Base-by-base conservation (phyloP, 306 rosid species). In the Fragaria iinumae region DNA sequence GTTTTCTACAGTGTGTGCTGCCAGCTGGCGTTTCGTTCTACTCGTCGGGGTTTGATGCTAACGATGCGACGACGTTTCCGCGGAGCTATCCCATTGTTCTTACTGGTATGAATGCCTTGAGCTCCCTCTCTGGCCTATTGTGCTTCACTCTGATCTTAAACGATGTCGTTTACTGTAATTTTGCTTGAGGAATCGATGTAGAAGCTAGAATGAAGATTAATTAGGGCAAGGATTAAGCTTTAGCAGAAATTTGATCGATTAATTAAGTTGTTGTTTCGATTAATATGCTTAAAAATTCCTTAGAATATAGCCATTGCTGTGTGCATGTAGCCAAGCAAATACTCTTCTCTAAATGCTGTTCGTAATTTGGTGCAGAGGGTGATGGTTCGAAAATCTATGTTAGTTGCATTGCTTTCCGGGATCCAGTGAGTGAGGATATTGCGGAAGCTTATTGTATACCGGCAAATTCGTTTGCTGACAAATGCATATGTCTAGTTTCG, bases 331-430 rank as follows among this genome's bases (percentile, higher is more conserved):
- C 29, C 7, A 2, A 17, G 69, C 18, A 11, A 11, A 43, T 45
- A 21, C 45, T 67, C 20, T 23, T 10, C 0, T 36, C 25, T 57
- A 60, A 72, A 49, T 67, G 70, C 0, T 23, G 29, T 68, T 41
- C 10, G 27, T 66, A 39, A 69, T 71, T 77, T 75, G 45, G 75
- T 88, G 72, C 92, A 95, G 99, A 95, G 98, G 99, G 99, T 53
- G 98, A 95, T 80, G 98, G 98, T 39, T 92, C 99, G 73, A 95
- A 95, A 84, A 95, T 95, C 79, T 95, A 88, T 80, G 98, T 95
- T 74, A 92, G 96, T 75, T 95, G 98, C 90, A 89, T 95, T 86
- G 90, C 98, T 81, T 95, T 95, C 80, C 91, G 97, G 76, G 98
- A 92, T 88, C 98, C 93, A 38, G 93, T 95, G 21, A 84, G 96